Base-by-base conservation (phyloP, 2,329 filamentous ascomycete species). In the Parastagonospora nodorum region DNA sequence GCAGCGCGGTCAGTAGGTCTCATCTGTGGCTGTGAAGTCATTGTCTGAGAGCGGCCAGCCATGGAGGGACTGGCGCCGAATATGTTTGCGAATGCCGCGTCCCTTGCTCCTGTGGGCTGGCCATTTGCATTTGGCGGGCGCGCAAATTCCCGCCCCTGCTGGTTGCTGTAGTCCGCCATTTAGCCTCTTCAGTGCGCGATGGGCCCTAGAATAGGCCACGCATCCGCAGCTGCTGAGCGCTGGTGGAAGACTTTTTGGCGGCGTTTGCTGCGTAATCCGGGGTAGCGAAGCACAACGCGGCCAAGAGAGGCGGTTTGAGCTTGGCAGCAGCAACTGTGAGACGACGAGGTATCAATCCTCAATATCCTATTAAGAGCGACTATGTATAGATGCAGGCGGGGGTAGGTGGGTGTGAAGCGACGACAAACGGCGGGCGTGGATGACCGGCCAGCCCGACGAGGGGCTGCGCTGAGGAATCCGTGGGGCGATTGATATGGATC, bases 61-160 rank as follows among this genome's bases (percentile, higher is more conserved):
- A 72, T 65, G 54, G 69, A 85, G 40, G 91, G 91, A 58, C 90
- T 92, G 59, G 90, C 87, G 63, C 93, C 94, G 73, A 97, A 99
- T 71, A 97, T 97, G 77, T 93, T 93, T 61, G 89, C 91, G 75
- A 95, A 99, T 60, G 93, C 94, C 63, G 91, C 90, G 84, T 99
- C 92, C 77, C 94, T 88, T 77, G 94, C 90, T 53, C 80, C 63
- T 35, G 81, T 77, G 45, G 81, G 73, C 69, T 80, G 78, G 54
- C 79, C 81, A 71, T 84, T 75, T 75, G 51, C 81, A 71, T 84
- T 75, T 75, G 51, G 72, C 71, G 55, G 79, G 71, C 82, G 77
- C 58, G 72, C 73, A 74, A 84, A 81, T 67, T 82, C 80, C 72
- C 84, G 80, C 64, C 83, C 82, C 72, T 84, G 82, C 69, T 86